phyloP scores from a whole-genome alignment of 192 early-diverging fungal species.

The Phycomyces blakesleeanus region DNA sequence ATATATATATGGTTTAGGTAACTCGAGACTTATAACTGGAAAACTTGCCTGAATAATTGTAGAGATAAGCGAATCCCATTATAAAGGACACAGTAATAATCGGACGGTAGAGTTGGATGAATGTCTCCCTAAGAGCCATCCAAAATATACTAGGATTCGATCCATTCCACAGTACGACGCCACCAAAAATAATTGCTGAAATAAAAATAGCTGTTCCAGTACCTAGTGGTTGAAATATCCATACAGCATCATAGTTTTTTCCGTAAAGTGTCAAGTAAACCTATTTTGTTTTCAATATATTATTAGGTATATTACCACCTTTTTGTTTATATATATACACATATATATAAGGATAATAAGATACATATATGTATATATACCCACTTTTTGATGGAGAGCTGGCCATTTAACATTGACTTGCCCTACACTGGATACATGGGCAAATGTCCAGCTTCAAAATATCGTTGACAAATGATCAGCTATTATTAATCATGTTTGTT shows the following conservation, averaged over 20 bases:
- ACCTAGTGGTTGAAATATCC: conserved; percentile 35
- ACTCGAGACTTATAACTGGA: too few species aligned
- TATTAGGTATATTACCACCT: neutral
- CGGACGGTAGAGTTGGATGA: conserved; percentile 24
- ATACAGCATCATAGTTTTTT: conserved; percentile 34
- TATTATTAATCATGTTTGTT: too few species aligned
- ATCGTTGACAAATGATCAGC: too few species aligned
- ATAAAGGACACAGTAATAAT: conserved; percentile 36
- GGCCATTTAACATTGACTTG: conserved; percentile 29
- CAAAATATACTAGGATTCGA: conserved; percentile 18
- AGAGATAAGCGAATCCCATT: conserved; percentile 37
- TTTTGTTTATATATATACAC: too few species aligned
- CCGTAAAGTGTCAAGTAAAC: conserved; percentile 34
- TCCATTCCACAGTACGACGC: conserved; percentile 22
- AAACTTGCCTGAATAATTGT: conserved; percentile 24
- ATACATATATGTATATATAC: neutral
- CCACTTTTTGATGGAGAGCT: conserved; percentile 18
- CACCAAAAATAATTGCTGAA: conserved; percentile 13
- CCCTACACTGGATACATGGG: conserved; percentile 10
- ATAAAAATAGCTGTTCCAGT: conserved; percentile 36
- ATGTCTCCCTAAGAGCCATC: conserved; percentile 14
- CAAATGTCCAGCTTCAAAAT: conserved; percentile 27
- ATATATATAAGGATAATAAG: too few species aligned
- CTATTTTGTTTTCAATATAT: neutral
- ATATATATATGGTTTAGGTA: too few species aligned